Conservation (phyloP, 495 filamentous ascomycete genomes). For the Annulohypoxylon stygium region DNA sequence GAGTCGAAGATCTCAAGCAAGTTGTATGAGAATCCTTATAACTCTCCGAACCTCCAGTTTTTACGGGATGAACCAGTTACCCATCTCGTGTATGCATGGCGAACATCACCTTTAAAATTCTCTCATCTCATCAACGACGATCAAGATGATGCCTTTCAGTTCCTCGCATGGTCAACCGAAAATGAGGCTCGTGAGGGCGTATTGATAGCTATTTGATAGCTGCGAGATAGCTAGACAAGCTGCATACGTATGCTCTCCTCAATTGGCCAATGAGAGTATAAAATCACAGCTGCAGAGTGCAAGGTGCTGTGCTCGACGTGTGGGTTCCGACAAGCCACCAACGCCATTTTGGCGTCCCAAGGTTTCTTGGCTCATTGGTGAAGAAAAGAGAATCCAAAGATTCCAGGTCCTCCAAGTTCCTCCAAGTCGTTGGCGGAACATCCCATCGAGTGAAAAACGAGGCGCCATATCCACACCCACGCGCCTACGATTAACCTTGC, state of each 20-base stretch:
- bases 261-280: constrained; percentile 29
- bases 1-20: neutral
- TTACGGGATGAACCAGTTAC: neutral
- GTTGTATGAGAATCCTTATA: neutral
- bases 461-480: neutral
- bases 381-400: constrained; percentile 7
- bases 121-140: neutral
- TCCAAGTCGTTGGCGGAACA: constrained; percentile 13
- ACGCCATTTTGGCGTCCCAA: constrained; percentile 5
- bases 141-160: neutral
- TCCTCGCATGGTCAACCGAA: neutral
- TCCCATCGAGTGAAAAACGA: constrained; percentile 16
- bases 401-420: no score
- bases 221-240: constrained; percentile 10
- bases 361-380: constrained; percentile 23
- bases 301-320: neutral
- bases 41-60: neutral
- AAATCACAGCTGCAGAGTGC: neutral
- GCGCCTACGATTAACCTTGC: constrained; percentile 28
- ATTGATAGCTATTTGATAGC: neutral
- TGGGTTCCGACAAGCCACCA: constrained; percentile 28
- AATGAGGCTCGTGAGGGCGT: constrained; percentile 26
- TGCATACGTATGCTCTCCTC: constrained; percentile 16
- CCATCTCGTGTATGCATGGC: neutral
- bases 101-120: no score